These are phyloP conservation scores for Kodamaea suecica DNA, from an alignment of 1,139 yeast species.

Conservation along the genomic window DNA sequence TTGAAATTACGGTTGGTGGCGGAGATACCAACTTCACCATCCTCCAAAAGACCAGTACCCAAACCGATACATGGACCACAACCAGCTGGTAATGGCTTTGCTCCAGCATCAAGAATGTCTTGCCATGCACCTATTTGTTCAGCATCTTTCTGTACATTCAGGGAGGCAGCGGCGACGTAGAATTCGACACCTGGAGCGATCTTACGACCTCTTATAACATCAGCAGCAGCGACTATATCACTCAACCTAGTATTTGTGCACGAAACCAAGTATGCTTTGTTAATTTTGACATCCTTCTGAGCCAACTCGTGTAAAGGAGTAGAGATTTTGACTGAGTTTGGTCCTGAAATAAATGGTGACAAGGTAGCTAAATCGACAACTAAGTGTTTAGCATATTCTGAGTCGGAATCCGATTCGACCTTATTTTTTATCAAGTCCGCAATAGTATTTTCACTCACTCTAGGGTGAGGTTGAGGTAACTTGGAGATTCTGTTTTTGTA, in stretches of 20 bases:
- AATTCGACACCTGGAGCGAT: conserved; percentile 89
- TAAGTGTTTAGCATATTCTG: conserved; percentile 83
- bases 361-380: conserved; percentile 77
- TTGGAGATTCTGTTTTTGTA: conserved; percentile 63
- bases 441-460: conserved; percentile 66
- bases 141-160: conserved; percentile 89
- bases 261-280: conserved; percentile 96
- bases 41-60: conserved; percentile 88
- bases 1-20: conserved; percentile 98
- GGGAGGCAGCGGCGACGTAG: conserved; percentile 96
- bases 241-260: conserved; percentile 94
- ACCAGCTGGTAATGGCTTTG: conserved; percentile 94
- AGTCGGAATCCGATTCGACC: conserved; percentile 64
- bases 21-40: conserved; percentile 96
- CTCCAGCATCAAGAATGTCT: conserved; percentile 84
- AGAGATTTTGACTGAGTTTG: conserved; percentile 92
- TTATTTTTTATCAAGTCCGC: conserved; percentile 44
- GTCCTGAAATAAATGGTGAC: conserved; percentile 93
- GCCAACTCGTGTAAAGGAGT: conserved; percentile 75
- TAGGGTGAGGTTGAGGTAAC: conserved; percentile 80
- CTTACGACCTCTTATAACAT: conserved; percentile 72
- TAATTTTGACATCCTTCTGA: conserved; percentile 66
- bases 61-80: conserved; percentile 99
- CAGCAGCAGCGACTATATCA: conserved; percentile 94
- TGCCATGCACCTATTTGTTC: conserved; percentile 92